These are phyloP conservation scores for Leonotis leonurus DNA, from an alignment of 257 asterid species.

Conservation along the genomic window DNA sequence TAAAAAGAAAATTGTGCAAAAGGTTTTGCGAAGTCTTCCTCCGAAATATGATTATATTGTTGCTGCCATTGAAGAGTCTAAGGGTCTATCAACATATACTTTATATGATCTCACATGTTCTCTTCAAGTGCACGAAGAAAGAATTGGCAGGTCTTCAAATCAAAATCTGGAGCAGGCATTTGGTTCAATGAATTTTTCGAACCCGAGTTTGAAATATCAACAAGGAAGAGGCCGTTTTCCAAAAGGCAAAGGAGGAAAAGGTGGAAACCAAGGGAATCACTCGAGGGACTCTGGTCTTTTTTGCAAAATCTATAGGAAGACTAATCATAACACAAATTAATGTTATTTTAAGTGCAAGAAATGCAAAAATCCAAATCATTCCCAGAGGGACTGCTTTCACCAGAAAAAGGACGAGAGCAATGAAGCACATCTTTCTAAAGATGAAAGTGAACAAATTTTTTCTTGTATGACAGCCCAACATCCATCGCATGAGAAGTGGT, in stretches of 20 bases:
- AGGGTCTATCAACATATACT: neutral
- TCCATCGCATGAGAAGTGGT: too few species aligned
- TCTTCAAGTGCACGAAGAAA: neutral
- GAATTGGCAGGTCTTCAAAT: neutral
- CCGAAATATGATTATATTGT: neutral
- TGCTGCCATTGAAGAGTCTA: neutral
- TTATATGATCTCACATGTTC: neutral
- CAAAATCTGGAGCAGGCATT: neutral
- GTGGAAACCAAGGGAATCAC: neutral
- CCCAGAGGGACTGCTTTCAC: too few species aligned
- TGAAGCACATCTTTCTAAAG: too few species aligned
- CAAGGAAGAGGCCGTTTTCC: too few species aligned
- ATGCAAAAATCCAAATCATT: neutral
- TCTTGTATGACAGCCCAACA: too few species aligned
- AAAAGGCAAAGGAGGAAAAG: too few species aligned
- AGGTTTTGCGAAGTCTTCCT: neutral
- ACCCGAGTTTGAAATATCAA: neutral
- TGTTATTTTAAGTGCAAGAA: neutral
- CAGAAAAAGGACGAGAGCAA: too few species aligned
- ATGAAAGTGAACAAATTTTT: too few species aligned
- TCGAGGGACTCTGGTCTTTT: neutral
- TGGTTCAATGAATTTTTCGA: neutral
- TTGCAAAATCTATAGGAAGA: neutral
- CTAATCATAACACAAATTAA: neutral
- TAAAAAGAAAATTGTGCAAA: neutral